phyloP scores from a whole-genome alignment of 805 yeast genomes.

The Helenozyma rhizophorensis region DNA sequence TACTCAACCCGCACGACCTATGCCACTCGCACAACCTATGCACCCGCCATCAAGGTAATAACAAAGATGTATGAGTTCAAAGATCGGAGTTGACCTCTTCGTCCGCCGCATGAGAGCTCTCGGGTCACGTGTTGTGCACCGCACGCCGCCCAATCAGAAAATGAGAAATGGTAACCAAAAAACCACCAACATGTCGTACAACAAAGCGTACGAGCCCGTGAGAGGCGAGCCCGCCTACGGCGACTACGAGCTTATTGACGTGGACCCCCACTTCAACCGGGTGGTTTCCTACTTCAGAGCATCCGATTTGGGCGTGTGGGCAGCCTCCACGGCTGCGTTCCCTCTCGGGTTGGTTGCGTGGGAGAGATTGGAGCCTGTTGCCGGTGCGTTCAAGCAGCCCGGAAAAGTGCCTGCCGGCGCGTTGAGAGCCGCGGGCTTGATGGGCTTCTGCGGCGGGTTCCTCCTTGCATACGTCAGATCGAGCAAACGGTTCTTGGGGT shows the following conservation, averaged over 20 bases:
- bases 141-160: constrained; percentile 32
- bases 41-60: too few relatives aligned
- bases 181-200: constrained; percentile 32
- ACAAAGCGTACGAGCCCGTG: constrained; percentile 35
- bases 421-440: constrained; percentile 53
- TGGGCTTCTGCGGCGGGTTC: constrained; percentile 75
- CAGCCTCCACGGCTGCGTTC: constrained; percentile 37
- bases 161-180: constrained; percentile 19
- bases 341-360: constrained; percentile 38
- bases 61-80: too few relatives aligned
- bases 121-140: constrained; percentile 8
- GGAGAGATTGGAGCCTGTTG: constrained; percentile 41
- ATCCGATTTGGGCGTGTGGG: constrained; percentile 55
- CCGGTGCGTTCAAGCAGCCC: constrained; percentile 41
- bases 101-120: too few relatives aligned
- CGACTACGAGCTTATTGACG: constrained; percentile 57
- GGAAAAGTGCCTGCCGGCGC: constrained; percentile 51
- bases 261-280: constrained; percentile 70
- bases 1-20: too few relatives aligned
- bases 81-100: too few relatives aligned
- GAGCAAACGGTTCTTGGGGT: constrained; percentile 72
- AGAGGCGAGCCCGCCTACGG: constrained; percentile 23
- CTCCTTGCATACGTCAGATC: constrained; percentile 64
- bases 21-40: too few relatives aligned
- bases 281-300: constrained; percentile 71